Evolutionary conservation across 768 basidiomycete genomes (phyloP), one percentile per base, ranked within the genome.

Genomic region (Cystobasidium ongulense): DNA sequence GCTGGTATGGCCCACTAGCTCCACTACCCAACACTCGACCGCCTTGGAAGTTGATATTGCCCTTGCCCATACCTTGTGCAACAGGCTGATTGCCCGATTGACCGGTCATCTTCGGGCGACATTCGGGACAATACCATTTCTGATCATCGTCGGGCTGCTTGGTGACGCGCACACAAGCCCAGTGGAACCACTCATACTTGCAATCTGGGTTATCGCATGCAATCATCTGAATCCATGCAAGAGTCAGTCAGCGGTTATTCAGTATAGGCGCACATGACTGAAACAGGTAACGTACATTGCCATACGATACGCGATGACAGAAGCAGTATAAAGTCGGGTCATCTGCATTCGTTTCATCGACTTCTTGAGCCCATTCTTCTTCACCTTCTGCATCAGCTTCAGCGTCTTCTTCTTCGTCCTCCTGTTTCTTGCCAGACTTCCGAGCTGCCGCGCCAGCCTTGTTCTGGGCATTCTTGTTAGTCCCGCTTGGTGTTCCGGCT

Each of bases 191-290:
- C 25, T 72, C 74, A 57, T 50, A 70, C 31, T 54, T 46, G 62
- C 74, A 75, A n/a, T 46, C 74, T 25, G 71, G 50, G 35, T 75
- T 75, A 46, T 75, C 74, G 68, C 74, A 75, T 13, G 65, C 74
- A 31, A 75, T 67, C 74, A 75, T 75, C 70, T 74, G 70, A 18
- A 1, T 29, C 15, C 5, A 4, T 33, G 57, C 13, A 27, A 33
- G 18, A 61, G 18, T 46, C n/a, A 13, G 43, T 46, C 17, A 36
- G 8, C 63, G 36, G 63, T 61, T n/a, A n/a, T n/a, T n/a, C n/a
- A n/a, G n/a, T n/a, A n/a, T n/a, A n/a, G 36, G 10, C 63, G 23
- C 23, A 59, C 15, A 15, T n/a, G 57, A 31, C 11, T 21, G 29
- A 35, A 25, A 25, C n/a, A 64, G 29, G 5, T 10, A 1, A 72